Base-by-base conservation (phyloP, 2,329 filamentous ascomycete genomes). In the Juglanconis sp. region DNA sequence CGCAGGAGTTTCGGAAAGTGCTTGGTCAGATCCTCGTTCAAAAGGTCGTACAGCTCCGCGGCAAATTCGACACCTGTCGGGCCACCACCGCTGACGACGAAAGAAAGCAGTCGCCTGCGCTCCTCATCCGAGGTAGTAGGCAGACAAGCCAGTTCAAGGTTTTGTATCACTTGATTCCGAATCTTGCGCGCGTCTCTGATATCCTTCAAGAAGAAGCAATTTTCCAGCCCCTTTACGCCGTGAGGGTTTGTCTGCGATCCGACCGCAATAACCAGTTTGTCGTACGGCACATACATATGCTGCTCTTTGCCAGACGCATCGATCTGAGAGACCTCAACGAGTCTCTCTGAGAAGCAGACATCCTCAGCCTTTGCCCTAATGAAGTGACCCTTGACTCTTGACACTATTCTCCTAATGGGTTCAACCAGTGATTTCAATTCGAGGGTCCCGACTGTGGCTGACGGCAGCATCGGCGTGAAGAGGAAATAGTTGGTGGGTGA, bases 11-110 rank as follows among this genome's bases (percentile, higher is more conserved):
- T 88, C 2, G 95, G 95, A 74, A 96, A 99, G 68, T 90, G 86
- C 56, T 83, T 81, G 48, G 88, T 88, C 48, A 99, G 76, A 71
- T 99, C 95, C 73, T 99, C 96, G 70, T 99, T 99, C 15, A 99
- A 81, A 73, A 99, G 87, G 74, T 99, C 95, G 72, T 90, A 98
- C 6, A 99, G 82, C 72, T 99, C 95, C 5, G 95, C 95, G 1
- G 96, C 96, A 69, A 99, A 99, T 73, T 99, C 95, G 40, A 99
- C 95, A 63, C 95, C 95, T 0, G 95, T 99, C 3, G 95, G 95
- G 0, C 95, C 95, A 68, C 95, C 95, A 57, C 95, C 95, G 70
- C 91, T 94, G 60, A 99, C 79, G n/a, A 97, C 95, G 69, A 99
- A 99, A 0, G 95, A 98, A 4, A 99, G 81, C 15, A 99, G 79